Percentiles rank a stretch among this genome's conserved stretches.
Conservation (phyloP, 1,139 yeast genomes). For the Suhomyces terraborum region DNA sequence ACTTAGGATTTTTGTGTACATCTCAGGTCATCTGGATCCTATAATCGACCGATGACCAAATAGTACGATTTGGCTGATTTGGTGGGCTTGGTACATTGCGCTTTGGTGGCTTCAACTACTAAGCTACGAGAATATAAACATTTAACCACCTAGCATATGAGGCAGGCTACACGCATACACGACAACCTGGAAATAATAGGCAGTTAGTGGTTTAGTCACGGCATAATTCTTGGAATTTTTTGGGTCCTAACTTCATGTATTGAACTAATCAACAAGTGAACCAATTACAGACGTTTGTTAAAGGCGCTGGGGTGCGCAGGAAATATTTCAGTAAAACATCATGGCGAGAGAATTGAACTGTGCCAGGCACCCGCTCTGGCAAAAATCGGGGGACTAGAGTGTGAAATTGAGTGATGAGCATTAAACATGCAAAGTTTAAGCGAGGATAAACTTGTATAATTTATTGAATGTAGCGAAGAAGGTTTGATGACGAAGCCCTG, state of each 20-base stretch:
- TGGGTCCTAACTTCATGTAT: conserved; percentile 2
- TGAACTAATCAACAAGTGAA: neutral
- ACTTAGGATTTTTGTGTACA: too few relatives aligned
- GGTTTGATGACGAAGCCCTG: neutral
- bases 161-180: conserved; percentile 1
- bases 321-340: conserved; percentile 8
- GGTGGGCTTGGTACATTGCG: neutral
- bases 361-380: conserved; percentile 3
- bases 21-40: too few relatives aligned
- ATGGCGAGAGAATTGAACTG: conserved; percentile 5
- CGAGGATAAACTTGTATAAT: neutral
- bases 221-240: too few relatives aligned
- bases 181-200: neutral
- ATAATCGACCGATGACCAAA: too few relatives aligned
- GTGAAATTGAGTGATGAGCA: neutral
- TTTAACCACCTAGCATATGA: neutral
- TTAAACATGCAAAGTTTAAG: neutral
- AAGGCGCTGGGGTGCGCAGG: conserved; percentile 1
- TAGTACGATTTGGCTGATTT: too few relatives aligned
- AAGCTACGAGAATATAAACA: too few relatives aligned
- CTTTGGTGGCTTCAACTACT: neutral
- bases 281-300: conserved; percentile 1
- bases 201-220: too few relatives aligned
- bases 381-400: neutral
- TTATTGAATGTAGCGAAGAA: neutral